phyloP scores from a whole-genome alignment of 371 early-diverging fungal genomes.

The Mortierella sp. region DNA sequence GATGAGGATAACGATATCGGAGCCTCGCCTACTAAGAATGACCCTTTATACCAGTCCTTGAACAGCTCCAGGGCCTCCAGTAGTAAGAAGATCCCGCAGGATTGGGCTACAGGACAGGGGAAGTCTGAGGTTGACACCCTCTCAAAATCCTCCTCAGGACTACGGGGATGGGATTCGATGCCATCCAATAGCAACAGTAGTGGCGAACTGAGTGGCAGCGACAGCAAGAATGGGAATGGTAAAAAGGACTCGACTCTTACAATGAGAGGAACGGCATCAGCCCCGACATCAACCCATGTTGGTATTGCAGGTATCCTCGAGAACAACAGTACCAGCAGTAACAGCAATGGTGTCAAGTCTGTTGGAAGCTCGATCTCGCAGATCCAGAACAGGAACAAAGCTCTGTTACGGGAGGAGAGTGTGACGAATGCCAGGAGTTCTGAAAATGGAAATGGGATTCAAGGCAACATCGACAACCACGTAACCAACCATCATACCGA shows the following conservation, averaged over 20 bases:
- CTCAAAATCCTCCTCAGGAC: conserved; percentile 5
- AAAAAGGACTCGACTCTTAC: neutral
- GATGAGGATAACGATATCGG: neutral
- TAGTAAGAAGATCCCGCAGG: neutral
- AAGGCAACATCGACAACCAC: neutral
- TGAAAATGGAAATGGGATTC: neutral
- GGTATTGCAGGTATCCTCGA: conserved; percentile 50
- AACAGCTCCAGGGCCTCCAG: conserved; percentile 4
- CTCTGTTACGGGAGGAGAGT: conserved; percentile 5
- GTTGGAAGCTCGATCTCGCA: conserved; percentile 16
- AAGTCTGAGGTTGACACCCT: conserved; percentile 20
- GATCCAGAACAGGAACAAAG: conserved; percentile 23
- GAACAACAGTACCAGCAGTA: conserved; percentile 4
- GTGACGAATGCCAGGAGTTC: no score
- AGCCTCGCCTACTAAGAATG: conserved; percentile 21
- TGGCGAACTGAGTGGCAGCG: no score
- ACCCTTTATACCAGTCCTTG: conserved; percentile 24
- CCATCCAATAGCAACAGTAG: neutral
- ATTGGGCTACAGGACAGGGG: neutral
- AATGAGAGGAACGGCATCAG: neutral
- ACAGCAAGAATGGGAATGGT: neutral
- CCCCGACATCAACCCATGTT: conserved; percentile 20
- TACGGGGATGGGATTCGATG: conserved; percentile 1
- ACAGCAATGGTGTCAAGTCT: conserved; percentile 7
- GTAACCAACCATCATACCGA: neutral